These are phyloP conservation scores for Lactifluus rugatus DNA, from an alignment of 768 basidiomycete genomes.

Conservation along the genomic window DNA sequence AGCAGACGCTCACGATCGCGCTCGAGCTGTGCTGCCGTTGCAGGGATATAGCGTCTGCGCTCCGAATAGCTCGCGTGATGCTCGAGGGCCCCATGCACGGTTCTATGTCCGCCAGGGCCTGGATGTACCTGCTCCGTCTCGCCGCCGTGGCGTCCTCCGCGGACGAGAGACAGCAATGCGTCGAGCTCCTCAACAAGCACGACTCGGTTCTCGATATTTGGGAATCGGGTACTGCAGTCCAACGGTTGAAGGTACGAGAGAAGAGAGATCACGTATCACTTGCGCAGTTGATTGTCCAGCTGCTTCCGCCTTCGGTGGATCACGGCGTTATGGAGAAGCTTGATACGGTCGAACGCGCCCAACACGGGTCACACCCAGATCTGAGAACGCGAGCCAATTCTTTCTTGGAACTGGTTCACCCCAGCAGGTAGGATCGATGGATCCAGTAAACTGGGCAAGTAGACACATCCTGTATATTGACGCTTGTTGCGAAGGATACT, in stretches of 20 bases:
- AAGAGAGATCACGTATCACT: constrained; percentile 15
- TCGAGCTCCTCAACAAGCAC: constrained; percentile 9
- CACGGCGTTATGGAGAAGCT: background rate
- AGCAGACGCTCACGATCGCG: background rate
- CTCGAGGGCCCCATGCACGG: background rate
- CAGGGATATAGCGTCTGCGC: background rate
- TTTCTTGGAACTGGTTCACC: background rate
- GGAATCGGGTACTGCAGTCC: background rate
- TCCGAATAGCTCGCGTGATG: background rate
- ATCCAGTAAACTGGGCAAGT: background rate
- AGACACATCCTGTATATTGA: background rate
- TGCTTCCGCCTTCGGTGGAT: background rate
- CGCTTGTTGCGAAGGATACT: too few species aligned
- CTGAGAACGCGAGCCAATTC: constrained; percentile 1
- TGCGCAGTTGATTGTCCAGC: background rate
- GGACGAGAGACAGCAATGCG: background rate
- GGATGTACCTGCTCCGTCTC: constrained; percentile 8
- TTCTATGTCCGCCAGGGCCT: background rate
- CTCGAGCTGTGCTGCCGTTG: constrained; percentile 9
- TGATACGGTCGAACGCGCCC: background rate
- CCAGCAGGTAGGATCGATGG: background rate
- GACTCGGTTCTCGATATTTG: background rate
- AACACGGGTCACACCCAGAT: background rate
- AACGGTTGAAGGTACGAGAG: background rate
- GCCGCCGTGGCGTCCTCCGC: constrained; percentile 1